Conservation (phyloP, 225 moss, liverwort and hornwort genomes). For the Anthoceros angustus region DNA sequence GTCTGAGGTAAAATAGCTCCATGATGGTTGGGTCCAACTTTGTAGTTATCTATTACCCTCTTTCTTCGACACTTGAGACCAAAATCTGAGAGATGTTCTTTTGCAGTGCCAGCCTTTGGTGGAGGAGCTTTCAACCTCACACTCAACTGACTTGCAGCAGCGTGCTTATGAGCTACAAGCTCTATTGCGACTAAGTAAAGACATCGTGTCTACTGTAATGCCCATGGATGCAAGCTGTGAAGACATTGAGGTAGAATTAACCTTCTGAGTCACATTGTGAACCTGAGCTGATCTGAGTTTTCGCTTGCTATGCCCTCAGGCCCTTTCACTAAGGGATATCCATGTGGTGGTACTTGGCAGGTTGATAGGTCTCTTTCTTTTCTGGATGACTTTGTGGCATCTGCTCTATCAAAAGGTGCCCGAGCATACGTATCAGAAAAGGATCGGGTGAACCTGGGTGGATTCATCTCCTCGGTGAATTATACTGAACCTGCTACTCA, state of each 20-base stretch:
- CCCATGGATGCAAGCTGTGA: slow-evolving; percentile 82
- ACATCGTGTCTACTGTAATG: slow-evolving; percentile 45
- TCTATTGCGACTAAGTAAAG: slow-evolving; percentile 46
- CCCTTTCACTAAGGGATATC: not conserved
- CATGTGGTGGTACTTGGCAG: slow-evolving; percentile 16
- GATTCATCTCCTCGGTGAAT: slow-evolving; percentile 36
- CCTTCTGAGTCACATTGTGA: not conserved
- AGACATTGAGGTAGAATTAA: slow-evolving; percentile 53
- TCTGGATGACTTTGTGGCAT: slow-evolving; percentile 47
- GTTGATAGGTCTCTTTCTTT: slow-evolving; percentile 63
- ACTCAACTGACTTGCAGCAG: slow-evolving; percentile 95
- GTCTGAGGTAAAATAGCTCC: slow-evolving; percentile 41
- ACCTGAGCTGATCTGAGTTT: not conserved
- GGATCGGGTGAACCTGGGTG: slow-evolving; percentile 44
- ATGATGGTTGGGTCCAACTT: not conserved
- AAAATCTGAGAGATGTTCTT: not conserved
- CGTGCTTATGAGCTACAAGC: slow-evolving; percentile 90
- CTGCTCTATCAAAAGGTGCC: slow-evolving; percentile 59
- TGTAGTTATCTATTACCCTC: not conserved
- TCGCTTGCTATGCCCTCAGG: not conserved
- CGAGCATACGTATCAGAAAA: slow-evolving; percentile 51
- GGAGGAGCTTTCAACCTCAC: slow-evolving; percentile 71
- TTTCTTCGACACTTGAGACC: not conserved
- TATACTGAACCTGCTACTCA: slow-evolving; percentile 27
- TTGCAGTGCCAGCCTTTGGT: slow-evolving; percentile 60